These are phyloP conservation scores for Angophora floribunda DNA, from an alignment of 345 rosid species.

Conservation along the genomic window DNA sequence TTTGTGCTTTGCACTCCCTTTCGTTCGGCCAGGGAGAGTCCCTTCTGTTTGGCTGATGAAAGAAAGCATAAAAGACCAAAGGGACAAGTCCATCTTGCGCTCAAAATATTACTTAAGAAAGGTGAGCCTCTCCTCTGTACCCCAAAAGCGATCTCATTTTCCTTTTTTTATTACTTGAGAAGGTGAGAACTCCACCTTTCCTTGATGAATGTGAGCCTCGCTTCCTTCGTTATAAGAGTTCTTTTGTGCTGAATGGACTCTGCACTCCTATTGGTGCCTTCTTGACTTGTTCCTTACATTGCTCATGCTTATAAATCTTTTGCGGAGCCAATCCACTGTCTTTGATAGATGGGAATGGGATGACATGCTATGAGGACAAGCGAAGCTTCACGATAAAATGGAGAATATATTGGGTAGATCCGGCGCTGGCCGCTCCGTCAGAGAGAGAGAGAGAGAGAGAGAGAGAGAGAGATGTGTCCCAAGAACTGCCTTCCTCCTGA, in stretches of 20 bases:
- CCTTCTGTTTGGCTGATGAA: background rate
- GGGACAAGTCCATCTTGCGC: background rate
- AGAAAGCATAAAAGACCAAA: background rate
- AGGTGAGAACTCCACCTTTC: too few species aligned
- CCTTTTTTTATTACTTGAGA: too few species aligned
- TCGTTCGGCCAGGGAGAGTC: background rate
- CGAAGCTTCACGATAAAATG: too few species aligned
- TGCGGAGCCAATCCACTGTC: background rate
- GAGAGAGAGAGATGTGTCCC: slow-evolving; percentile 7
- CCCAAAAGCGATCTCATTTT: background rate
- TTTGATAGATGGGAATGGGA: too few species aligned
- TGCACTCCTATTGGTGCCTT: background rate
- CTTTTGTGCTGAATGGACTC: background rate
- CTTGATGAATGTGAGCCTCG: too few species aligned
- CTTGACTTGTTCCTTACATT: background rate
- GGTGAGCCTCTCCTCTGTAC: background rate
- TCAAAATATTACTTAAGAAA: background rate
- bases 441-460: too few species aligned
- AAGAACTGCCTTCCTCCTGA: background rate
- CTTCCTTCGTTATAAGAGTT: background rate
- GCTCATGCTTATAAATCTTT: background rate
- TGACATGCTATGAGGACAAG: too few species aligned
- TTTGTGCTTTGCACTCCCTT: background rate
- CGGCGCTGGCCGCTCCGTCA: too few species aligned
- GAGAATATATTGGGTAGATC: too few species aligned